A percentile compares a stretch with the other conserved stretches of the same genome.
Conservation (phyloP, 257 asterid genomes). For the Cinchona pubescens region DNA sequence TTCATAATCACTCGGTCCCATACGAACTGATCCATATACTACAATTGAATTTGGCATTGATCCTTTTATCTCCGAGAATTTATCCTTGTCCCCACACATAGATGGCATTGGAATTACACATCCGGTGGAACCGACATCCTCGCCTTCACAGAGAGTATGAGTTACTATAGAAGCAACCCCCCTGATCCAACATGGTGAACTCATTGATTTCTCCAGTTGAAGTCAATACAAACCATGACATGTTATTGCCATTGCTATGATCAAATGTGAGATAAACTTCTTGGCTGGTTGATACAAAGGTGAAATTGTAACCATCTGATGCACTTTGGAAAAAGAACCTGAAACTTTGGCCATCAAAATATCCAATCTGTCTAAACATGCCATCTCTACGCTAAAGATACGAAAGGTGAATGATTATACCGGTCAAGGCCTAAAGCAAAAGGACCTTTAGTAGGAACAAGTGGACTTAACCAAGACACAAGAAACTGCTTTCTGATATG, state of each 20-base stretch:
- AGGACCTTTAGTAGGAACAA: background rate
- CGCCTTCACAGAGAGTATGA: background rate
- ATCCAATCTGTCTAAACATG: background rate
- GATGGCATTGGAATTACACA: background rate
- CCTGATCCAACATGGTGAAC: slow-evolving; percentile 6
- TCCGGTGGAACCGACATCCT: background rate
- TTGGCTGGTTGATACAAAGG: background rate
- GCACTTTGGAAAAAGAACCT: slow-evolving; percentile 5
- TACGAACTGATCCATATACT: background rate
- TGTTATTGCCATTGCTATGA: background rate
- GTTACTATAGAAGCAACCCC: background rate
- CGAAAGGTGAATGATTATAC: background rate
- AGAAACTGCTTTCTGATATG: slow-evolving; percentile 1
- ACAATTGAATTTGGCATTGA: background rate
- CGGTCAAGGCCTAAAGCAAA: background rate
- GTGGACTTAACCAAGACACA: background rate
- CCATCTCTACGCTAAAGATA: background rate
- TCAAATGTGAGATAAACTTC: slow-evolving; percentile 1
- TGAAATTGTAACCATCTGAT: background rate
- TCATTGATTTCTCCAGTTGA: background rate
- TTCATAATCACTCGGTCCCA: background rate
- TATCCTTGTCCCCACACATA: background rate
- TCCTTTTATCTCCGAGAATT: background rate
- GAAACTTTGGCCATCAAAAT: background rate
- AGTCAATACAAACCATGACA: background rate